Conservation (phyloP, 164 flowering plant species). For the Berberis thunbergii region DNA sequence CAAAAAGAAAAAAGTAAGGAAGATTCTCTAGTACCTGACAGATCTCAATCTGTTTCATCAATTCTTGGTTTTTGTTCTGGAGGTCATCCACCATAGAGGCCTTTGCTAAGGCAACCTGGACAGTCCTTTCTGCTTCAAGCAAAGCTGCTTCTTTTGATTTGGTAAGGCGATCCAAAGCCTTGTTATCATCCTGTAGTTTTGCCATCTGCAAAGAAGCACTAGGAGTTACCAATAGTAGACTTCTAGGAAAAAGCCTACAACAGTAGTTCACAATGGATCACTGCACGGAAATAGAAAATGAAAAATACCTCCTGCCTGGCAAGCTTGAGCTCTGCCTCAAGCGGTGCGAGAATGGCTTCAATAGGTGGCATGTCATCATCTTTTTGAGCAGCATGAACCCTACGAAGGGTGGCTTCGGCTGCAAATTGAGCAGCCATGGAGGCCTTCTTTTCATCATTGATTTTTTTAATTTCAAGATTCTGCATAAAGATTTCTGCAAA, state of each 20-base stretch:
- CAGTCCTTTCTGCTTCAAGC: constrained; percentile 1
- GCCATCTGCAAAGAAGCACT: background rate
- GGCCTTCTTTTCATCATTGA: background rate
- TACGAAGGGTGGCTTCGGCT: background rate
- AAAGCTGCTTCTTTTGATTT: constrained; percentile 1
- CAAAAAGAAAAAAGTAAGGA: background rate
- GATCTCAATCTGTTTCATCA: constrained; percentile 3
- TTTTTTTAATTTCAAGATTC: background rate
- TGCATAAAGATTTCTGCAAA: background rate
- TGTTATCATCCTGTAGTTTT: constrained; percentile 1
- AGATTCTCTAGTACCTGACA: background rate
- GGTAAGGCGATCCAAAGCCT: constrained; percentile 1
- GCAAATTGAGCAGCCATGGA: background rate
- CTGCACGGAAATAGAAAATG: background rate
- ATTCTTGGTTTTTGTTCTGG: background rate
- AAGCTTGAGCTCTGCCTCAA: background rate
- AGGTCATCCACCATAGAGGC: background rate
- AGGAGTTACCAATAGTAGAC: background rate
- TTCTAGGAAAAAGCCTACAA: background rate
- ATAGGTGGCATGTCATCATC: background rate
- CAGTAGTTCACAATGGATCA: background rate
- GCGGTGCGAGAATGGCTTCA: constrained; percentile 1
- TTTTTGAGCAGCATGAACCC: constrained; percentile 1
- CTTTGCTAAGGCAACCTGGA: background rate
- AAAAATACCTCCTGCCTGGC: background rate